A percentile compares a stretch with the other conserved stretches of the same genome.
These are phyloP conservation scores for Ocimum tenuiflorum DNA, from an alignment of 257 asterid genomes.

Conservation along the genomic window DNA sequence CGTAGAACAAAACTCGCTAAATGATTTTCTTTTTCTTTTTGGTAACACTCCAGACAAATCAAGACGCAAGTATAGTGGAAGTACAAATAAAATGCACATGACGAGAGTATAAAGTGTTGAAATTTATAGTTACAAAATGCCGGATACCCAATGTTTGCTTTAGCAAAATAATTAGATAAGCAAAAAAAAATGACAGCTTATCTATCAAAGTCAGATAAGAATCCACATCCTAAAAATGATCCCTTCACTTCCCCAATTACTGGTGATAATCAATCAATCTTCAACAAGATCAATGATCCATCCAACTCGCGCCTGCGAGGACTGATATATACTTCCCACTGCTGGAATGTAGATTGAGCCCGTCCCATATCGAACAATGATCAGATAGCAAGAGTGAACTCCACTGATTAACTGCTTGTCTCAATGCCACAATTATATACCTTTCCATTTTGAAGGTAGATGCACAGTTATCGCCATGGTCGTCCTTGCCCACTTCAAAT, in stretches of 20 bases:
- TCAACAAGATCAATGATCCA: too few relatives aligned
- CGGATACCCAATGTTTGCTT: not conserved
- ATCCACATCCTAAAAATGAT: too few relatives aligned
- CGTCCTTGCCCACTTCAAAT: not conserved
- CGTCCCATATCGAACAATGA: too few relatives aligned
- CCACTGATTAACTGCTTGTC: not conserved
- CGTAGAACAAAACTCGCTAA: too few relatives aligned
- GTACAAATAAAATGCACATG: too few relatives aligned
- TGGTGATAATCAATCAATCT: not conserved
- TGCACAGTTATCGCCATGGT: not conserved
- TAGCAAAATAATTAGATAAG: not conserved
- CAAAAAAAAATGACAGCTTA: not conserved
- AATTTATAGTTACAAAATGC: not conserved
- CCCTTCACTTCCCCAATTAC: not conserved
- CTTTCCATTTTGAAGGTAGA: not conserved
- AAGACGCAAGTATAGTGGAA: too few relatives aligned
- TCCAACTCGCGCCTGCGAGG: too few relatives aligned
- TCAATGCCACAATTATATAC: not conserved
- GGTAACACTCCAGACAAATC: too few relatives aligned
- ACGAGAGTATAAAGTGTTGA: not conserved
- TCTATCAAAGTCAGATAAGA: not conserved
- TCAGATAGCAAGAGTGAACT: slow-evolving; percentile 3
- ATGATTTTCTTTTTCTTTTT: too few relatives aligned
- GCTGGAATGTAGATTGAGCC: too few relatives aligned
- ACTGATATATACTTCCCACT: too few relatives aligned